phyloP scores from a whole-genome alignment of 75 land plant species.

The Pseudotsuga menziesii region DNA sequence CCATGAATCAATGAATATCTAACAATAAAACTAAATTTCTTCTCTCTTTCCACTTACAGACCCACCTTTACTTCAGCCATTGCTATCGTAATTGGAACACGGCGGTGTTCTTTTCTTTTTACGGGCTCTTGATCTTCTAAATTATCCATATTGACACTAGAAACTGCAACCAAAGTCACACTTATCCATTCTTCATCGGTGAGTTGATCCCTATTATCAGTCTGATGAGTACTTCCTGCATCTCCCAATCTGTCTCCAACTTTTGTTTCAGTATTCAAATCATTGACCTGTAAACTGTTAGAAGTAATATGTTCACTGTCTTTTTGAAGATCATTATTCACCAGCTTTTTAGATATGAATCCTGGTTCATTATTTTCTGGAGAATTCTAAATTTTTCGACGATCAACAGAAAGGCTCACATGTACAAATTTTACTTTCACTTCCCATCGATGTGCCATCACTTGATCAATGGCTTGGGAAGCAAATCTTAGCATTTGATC shows the following conservation, averaged over 20 bases:
- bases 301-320: too few relatives aligned
- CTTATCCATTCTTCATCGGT: conserved; percentile 59
- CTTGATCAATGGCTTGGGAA: conserved; percentile 94
- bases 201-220: neutral
- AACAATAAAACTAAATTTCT: too few relatives aligned
- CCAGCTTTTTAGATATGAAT: neutral
- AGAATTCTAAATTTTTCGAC: neutral
- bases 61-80: too few relatives aligned
- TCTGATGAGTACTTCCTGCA: conserved; percentile 12
- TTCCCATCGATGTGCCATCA: conserved; percentile 91
- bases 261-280: too few relatives aligned
- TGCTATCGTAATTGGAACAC: conserved; percentile 95
- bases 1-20: too few relatives aligned
- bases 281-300: too few relatives aligned
- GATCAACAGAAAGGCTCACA: conserved; percentile 57
- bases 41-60: too few relatives aligned
- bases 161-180: conserved; percentile 74
- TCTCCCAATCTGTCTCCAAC: neutral
- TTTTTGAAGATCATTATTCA: too few relatives aligned
- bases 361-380: neutral
- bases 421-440: conserved; percentile 89
- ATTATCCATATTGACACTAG: conserved; percentile 90
- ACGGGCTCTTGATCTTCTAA: conserved; percentile 67
- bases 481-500: conserved; percentile 80
- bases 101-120: conserved; percentile 82